Evolutionary conservation across 208 protist genomes (phyloP).

Genomic region (Porcisia deanei): DNA sequence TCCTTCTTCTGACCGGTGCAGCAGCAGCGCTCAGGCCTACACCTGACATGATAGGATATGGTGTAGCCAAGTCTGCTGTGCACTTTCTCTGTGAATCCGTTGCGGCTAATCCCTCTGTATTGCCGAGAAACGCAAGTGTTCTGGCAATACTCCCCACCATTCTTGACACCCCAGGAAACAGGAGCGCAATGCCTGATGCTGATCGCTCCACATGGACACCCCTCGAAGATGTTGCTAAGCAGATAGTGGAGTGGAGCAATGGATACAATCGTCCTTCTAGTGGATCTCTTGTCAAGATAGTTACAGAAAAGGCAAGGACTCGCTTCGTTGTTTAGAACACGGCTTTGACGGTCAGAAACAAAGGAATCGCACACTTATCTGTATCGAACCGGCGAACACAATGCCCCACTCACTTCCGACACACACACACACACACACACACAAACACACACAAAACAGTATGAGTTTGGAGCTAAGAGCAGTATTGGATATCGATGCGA

Average conservation of each 20-base stretch:
- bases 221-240: conserved; percentile 25
- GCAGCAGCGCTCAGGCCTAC: conserved; percentile 31
- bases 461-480: too few species aligned
- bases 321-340: conserved; percentile 6
- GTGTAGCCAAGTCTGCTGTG: conserved; percentile 81
- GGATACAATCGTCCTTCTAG: conserved; percentile 24
- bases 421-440: too few species aligned
- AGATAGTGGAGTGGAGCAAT: conserved; percentile 54
- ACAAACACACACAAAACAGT: too few species aligned
- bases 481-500: too few species aligned
- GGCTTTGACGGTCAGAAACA: background rate
- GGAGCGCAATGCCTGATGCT: conserved; percentile 59
- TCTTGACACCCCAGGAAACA: conserved; percentile 75
- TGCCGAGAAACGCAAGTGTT: conserved; percentile 46
- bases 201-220: conserved; percentile 66
- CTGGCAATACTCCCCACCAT: conserved; percentile 70
- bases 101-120: conserved; percentile 32
- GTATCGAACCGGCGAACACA: background rate
- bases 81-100: conserved; percentile 77
- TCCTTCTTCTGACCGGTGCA: conserved; percentile 76
- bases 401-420: too few species aligned
- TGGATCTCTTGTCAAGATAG: conserved; percentile 43
- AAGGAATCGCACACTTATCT: background rate
- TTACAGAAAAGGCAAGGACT: conserved; percentile 23
- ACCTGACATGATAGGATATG: conserved; percentile 84